Conservation (phyloP, 1,139 yeast species). For the Debaryomyces psychrophilus region DNA sequence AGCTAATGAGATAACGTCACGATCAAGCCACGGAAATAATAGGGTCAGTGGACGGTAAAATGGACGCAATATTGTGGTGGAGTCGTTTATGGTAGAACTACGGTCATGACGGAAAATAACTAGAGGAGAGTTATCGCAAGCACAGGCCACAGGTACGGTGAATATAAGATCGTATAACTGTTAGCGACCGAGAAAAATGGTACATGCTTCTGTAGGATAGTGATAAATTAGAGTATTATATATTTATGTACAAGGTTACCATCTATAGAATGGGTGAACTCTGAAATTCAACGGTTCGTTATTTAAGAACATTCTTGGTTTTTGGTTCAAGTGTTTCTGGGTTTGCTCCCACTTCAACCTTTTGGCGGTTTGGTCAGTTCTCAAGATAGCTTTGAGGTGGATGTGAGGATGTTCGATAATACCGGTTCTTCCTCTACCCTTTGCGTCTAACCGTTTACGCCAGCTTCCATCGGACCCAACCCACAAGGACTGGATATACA, state of each 20-base stretch:
- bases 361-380: conserved; percentile 60
- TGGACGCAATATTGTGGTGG: neutral
- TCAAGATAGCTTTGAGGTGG: conserved; percentile 79
- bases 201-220: neutral
- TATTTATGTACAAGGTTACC: conserved; percentile 32
- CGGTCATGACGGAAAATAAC: conserved; percentile 3
- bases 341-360: conserved; percentile 64
- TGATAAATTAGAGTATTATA: conserved; percentile 2
- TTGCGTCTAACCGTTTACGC: conserved; percentile 73
- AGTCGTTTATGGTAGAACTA: neutral
- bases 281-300: conserved; percentile 50
- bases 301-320: conserved; percentile 51
- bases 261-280: conserved; percentile 47
- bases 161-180: neutral
- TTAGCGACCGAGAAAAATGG: neutral
- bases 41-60: neutral
- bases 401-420: conserved; percentile 73
- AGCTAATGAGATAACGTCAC: conserved; percentile 2
- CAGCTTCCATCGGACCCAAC: conserved; percentile 85
- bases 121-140: neutral
- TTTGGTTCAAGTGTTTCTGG: conserved; percentile 40
- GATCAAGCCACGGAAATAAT: neutral
- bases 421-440: conserved; percentile 92
- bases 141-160: conserved; percentile 2
- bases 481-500: conserved; percentile 86